These are phyloP conservation scores for Neodidymelliopsis sp. DNA, from an alignment of 2,329 filamentous ascomycete genomes.

Conservation along the genomic window DNA sequence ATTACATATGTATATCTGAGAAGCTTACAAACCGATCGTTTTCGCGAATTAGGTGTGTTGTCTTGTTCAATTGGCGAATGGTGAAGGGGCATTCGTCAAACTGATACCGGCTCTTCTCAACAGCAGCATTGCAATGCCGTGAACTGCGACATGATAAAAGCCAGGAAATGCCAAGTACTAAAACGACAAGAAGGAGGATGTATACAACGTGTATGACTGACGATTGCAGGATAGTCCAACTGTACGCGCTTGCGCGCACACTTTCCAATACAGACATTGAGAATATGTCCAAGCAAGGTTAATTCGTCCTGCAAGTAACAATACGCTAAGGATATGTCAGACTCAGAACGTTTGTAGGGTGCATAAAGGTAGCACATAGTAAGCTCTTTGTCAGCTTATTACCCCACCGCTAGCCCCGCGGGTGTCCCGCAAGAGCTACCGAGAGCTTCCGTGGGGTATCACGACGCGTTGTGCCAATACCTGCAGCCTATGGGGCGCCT, in stretches of 20 bases:
- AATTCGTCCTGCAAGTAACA: too few species aligned
- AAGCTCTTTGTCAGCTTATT: slow-evolving; percentile 5
- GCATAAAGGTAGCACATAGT: slow-evolving; percentile 3
- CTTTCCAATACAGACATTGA: slow-evolving; percentile 8
- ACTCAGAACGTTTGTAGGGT: too few species aligned
- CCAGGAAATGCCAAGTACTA: slow-evolving; percentile 1
- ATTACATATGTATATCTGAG: background rate
- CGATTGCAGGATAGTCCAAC: background rate
- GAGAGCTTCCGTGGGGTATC: background rate
- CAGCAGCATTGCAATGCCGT: background rate
- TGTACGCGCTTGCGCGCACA: background rate
- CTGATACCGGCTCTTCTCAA: background rate
- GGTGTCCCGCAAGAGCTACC: background rate
- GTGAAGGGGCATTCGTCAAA: slow-evolving; percentile 21
- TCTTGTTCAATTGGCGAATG: slow-evolving; percentile 20
- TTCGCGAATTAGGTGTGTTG: slow-evolving; percentile 19
- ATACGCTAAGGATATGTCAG: too few species aligned
- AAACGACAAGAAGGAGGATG: slow-evolving; percentile 6
- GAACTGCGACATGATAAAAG: background rate
- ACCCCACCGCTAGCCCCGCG: background rate
- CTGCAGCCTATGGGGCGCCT: slow-evolving; percentile 15
- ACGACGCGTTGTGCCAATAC: background rate
- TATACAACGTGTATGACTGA: slow-evolving; percentile 4
- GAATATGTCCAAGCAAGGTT: too few species aligned
- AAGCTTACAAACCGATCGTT: slow-evolving; percentile 18